Base-by-base conservation (phyloP, 2,329 filamentous ascomycete species). In the Pseudogymnoascus sp. region DNA sequence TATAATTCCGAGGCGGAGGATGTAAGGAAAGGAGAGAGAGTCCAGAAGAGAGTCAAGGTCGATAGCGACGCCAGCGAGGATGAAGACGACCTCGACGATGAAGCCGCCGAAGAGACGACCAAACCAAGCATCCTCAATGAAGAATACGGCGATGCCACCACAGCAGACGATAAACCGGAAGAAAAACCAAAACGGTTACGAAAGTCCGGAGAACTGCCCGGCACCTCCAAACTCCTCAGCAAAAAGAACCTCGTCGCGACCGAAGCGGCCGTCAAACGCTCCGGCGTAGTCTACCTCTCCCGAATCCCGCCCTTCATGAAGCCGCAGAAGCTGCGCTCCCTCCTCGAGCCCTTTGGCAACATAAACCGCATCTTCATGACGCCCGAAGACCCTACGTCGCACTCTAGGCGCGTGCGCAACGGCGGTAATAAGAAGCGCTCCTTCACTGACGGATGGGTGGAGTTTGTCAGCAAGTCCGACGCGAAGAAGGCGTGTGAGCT, bases 261-360 rank as follows among this genome's bases (percentile, higher is more conserved):
- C 9, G 83, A 86, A 65, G 82, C 82, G 36, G 85, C 86, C 22
- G 81, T 88, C 64, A 85, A 84, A 68, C 88, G 86, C 72, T 91
- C 89, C 0, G 91, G 91, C 66, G 89, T 95, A 11, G 80, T 94
- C 64, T 95, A 94, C 76, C 80, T 95, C 65, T 93, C 90, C 4
- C 86, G 91, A 64, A 84, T 94, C 66, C 91, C 91, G 3, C 91
- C 91, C 0, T 95, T 92, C 75, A 94, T 95, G 90, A 92, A 92
- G 70, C 90, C 90, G 5, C 78, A 81, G 60, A 92, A 92, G 71
- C 80, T 94, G 41, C 86, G 89, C 67, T 86, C 87, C 16, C 84
- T 92, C 12, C 84, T 94, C 61, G 81, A 86, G 65, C 88, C 87
- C 8, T 91, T 91, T 75, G 91, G 91, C 64, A 79, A 80, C 39